Base-by-base conservation (phyloP, 108 stramenopile genomes). In the Pseudonitzschia pungens region DNA sequence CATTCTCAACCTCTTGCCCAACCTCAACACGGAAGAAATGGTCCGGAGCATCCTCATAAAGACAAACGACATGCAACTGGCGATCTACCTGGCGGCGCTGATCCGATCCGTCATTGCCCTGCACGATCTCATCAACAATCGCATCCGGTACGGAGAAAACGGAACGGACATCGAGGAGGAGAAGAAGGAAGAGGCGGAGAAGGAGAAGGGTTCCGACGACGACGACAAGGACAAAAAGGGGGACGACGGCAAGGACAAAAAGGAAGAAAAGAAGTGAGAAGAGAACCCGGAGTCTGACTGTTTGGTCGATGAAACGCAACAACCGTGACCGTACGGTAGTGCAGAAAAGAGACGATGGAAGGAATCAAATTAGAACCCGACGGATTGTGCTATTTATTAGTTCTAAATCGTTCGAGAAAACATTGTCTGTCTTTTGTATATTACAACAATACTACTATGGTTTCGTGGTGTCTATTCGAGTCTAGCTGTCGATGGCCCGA, bases 41-140 rank as follows among this genome's bases (percentile, higher is more conserved):
- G 96, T 97, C 31, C 81, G 87, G 28, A 75, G 88, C 68, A 83
- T 98, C 85, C 74, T 97, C 43, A 89, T 98, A 57, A 98, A 98
- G 84, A 97, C 96, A 52, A 99, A 99, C 83, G 99, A 99, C 79
- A 96, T 98, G 94, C 96, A 98, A 76, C 87, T 98, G 81, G 96
- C 91, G 24, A 91, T 94, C 66, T 95, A 96, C 72, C 70, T 95
- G 71, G 83, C 85, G 71, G 72, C 94, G 0, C 81, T 99, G 70
- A 94, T 98, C 74, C 89, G 98, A 72, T 83, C 92, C 73, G 91
- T 99, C 50, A 91, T 98, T 73, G 99, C 98, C 0, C 73, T 99
- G 66, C 99, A 99, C 83, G 94, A 98, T 77, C 83, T 99, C 26
- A 90, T 98, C 68, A 85, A 89, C 75, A 99, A 99, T 85, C 96